A percentile compares a stretch with the other conserved stretches of the same genome.
phyloP scores from a whole-genome alignment of 164 flowering plant species.

The Stephania cephalantha region DNA sequence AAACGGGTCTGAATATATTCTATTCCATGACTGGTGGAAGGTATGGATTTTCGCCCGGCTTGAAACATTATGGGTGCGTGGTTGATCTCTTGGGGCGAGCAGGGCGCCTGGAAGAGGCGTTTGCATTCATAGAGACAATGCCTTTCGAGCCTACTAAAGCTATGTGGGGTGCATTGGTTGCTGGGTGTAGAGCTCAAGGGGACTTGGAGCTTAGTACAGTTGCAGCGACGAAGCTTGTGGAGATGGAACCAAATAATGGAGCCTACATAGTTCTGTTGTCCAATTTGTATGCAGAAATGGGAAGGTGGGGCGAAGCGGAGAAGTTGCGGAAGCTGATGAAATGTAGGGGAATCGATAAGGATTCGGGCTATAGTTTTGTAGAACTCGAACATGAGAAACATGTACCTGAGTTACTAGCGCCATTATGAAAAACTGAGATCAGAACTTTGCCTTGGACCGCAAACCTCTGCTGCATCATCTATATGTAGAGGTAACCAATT shows the following conservation, averaged over 20 bases:
- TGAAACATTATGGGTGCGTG: constrained; percentile 52
- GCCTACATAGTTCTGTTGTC: constrained; percentile 38
- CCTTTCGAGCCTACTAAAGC: constrained; percentile 40
- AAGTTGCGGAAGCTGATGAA: constrained; percentile 39
- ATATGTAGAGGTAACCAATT: neutral
- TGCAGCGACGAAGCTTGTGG: constrained; percentile 47
- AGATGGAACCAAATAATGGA: constrained; percentile 37
- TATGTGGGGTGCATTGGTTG: constrained; percentile 51
- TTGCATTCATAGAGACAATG: constrained; percentile 31
- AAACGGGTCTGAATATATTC: constrained; percentile 33
- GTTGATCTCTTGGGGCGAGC: constrained; percentile 41
- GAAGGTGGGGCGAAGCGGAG: constrained; percentile 40
- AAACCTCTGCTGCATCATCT: neutral
- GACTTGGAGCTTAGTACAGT: constrained; percentile 34
- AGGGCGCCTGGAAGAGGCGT: constrained; percentile 39
- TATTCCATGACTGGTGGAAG: constrained; percentile 26
- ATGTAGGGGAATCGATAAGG: constrained; percentile 37
- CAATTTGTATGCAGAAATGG: constrained; percentile 46
- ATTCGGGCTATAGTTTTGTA: constrained; percentile 33
- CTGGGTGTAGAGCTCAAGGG: constrained; percentile 37
- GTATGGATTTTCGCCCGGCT: constrained; percentile 33
- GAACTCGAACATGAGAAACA: constrained; percentile 17
- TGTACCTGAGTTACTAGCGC: neutral
- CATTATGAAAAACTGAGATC: neutral
- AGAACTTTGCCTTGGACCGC: too few species aligned